Conservation (phyloP, 2,329 filamentous ascomycete species). For the Sphaceloma murrayae region DNA sequence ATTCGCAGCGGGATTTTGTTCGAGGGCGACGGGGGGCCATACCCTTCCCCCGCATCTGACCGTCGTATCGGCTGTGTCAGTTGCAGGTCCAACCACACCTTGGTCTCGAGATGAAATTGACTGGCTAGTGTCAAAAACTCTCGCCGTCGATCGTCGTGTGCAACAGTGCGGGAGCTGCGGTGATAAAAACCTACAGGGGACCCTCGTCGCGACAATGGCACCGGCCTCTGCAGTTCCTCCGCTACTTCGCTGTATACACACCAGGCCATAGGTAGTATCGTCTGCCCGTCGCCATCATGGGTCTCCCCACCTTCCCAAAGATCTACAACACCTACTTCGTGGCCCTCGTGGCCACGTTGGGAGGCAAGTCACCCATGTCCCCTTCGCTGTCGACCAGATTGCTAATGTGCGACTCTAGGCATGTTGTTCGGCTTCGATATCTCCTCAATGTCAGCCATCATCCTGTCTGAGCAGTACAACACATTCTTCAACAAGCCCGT, state of each 20-base stretch:
- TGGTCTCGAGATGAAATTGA: background rate
- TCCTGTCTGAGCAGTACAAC: slow-evolving; percentile 42
- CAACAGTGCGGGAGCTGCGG: background rate
- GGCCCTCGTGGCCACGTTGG: slow-evolving; percentile 43
- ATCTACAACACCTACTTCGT: slow-evolving; percentile 48
- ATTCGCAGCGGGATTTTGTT: too few species aligned
- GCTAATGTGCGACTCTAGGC: background rate
- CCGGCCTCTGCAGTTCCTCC: background rate
- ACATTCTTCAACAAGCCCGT: slow-evolving; percentile 44
- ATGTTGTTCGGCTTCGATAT: slow-evolving; percentile 46
- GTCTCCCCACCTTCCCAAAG: slow-evolving; percentile 34
- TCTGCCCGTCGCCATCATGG: background rate
- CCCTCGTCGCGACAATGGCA: background rate
- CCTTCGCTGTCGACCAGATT: slow-evolving; percentile 19
- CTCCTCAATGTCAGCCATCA: slow-evolving; percentile 45
- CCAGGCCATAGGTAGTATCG: background rate
- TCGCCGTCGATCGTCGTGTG: background rate
- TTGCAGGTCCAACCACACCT: too few species aligned
- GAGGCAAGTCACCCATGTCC: slow-evolving; percentile 36
- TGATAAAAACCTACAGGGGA: background rate
- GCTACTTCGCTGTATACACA: background rate
- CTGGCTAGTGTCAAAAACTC: background rate
- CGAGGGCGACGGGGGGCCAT: too few species aligned
- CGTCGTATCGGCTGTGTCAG: too few species aligned
- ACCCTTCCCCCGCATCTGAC: too few species aligned